phyloP scores from a whole-genome alignment of 805 yeast species.

The Starmera amethionina region DNA sequence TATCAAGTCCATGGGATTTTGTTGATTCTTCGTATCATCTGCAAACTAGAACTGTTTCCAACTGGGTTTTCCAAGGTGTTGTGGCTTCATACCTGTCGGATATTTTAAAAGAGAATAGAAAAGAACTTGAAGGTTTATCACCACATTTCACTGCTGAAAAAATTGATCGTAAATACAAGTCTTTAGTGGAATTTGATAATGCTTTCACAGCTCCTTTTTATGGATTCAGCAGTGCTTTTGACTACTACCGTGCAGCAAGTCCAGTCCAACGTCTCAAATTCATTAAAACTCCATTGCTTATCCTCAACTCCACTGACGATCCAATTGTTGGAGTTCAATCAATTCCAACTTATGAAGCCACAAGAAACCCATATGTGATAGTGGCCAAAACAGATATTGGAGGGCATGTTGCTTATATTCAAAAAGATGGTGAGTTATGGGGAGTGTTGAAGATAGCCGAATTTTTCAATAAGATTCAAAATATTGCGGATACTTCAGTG shows the following conservation, averaged over 20 bases:
- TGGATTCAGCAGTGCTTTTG: constrained; percentile 52
- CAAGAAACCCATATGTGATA: constrained; percentile 46
- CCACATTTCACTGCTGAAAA: constrained; percentile 24
- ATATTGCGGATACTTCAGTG: constrained; percentile 16
- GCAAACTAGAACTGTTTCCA: constrained; percentile 26
- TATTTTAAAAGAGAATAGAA: constrained; percentile 33
- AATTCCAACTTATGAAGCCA: constrained; percentile 42
- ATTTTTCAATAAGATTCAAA: constrained; percentile 28
- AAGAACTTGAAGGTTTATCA: constrained; percentile 19
- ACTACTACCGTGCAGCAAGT: constrained; percentile 58
- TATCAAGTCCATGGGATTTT: constrained; percentile 72
- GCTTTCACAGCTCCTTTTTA: constrained; percentile 49
- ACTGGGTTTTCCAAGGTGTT: constrained; percentile 31
- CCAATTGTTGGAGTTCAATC: constrained; percentile 49
- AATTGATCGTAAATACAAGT: constrained; percentile 26
- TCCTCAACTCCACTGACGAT: constrained; percentile 57
- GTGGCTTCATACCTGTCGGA: constrained; percentile 31
- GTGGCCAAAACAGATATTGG: constrained; percentile 55
- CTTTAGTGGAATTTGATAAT: constrained; percentile 50
- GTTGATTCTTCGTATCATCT: constrained; percentile 40
- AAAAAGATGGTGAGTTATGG: constrained; percentile 37
- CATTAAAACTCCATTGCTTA: constrained; percentile 51
- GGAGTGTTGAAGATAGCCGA: constrained; percentile 30
- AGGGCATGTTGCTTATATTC: constrained; percentile 55
- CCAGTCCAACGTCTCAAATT: constrained; percentile 46